Percentiles rank a stretch among this genome's conserved stretches.
phyloP scores from a whole-genome alignment of 306 rosid genomes.

The Begonia peltatifolia region DNA sequence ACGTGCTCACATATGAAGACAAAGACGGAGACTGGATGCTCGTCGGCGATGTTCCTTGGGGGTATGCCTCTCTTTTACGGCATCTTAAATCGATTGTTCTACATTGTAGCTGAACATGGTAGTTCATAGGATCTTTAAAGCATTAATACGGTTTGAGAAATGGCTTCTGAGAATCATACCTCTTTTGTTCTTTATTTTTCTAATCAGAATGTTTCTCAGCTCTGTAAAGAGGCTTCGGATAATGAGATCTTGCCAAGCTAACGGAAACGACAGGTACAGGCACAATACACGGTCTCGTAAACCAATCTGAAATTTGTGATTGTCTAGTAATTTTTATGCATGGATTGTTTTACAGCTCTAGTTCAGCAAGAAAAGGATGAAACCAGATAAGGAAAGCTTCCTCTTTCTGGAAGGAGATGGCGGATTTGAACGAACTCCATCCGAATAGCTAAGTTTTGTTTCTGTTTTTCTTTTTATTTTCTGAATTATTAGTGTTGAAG shows the following conservation, averaged over 20 bases:
- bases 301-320: slow-evolving; percentile 1
- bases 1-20: slow-evolving; percentile 91
- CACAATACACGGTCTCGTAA: slow-evolving; percentile 4
- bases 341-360: slow-evolving; percentile 31
- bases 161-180: too few species aligned
- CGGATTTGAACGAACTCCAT: too few species aligned
- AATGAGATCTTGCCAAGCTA: slow-evolving; percentile 71
- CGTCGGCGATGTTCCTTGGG: slow-evolving; percentile 99
- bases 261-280: slow-evolving; percentile 52
- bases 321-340: slow-evolving; percentile 13
- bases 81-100: neutral
- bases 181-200: neutral
- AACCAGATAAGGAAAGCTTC: slow-evolving; percentile 38
- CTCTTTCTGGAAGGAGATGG: slow-evolving; percentile 12
- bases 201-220: slow-evolving; percentile 67
- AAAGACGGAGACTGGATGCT: slow-evolving; percentile 99
- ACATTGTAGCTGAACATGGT: neutral
- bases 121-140: too few species aligned
- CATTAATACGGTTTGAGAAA: too few species aligned
- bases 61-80: slow-evolving; percentile 28
- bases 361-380: slow-evolving; percentile 47
- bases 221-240: slow-evolving; percentile 84
- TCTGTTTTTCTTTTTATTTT: too few species aligned
- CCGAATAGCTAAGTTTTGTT: too few species aligned
- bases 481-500: too few species aligned